Base-by-base conservation (phyloP, 176 grass and related monocot genomes). In the Hordeum marinum region DNA sequence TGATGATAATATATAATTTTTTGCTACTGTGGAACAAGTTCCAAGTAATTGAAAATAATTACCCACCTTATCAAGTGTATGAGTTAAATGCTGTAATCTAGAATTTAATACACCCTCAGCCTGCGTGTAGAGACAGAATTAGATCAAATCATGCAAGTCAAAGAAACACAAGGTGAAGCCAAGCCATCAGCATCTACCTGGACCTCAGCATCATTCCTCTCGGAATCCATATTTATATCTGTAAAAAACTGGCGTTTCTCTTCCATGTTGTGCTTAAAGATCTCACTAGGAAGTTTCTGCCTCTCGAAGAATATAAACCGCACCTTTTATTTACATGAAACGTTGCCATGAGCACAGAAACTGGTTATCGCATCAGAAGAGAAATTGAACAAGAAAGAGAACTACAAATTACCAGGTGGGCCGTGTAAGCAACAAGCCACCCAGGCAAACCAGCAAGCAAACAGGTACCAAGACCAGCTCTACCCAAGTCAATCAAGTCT, bases 341-440 rank as follows among this genome's bases (percentile, higher is more conserved):
- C 87, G 20, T 55, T 57, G 48, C 2, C 62, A 76, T 87, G 32
- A 82, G 81, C 20, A 4, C 25, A 1, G 25, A 71, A 81, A 84
- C 7, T 29, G 31, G 86, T 63, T 82, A 86, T 17, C 1, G 42
- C 23, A 27, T 68, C 66, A 83, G 4, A 87, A 78, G 24, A 77
- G 50, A 75, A 90, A 89, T 63, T 83, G 61, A 70, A 85, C 23
- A 90, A 87, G 42, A 66, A 60, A 61, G 9, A 31, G 11, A 78
- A 85, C 46, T 85, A 74, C 5, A 79, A 82, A 82, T 79, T 94
- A 99, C 96, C 96, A 99, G 83, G 63, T 83, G 88, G 77, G 91
- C 93, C 2, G 96, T 94, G 88, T 99, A 99, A 83, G 91, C 89
- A 84, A 99, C 90, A 87, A 96, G 93, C 96, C 96, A 99, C 82